Conservation (phyloP, 805 yeast species). For the Hanseniaspora meyeri region DNA sequence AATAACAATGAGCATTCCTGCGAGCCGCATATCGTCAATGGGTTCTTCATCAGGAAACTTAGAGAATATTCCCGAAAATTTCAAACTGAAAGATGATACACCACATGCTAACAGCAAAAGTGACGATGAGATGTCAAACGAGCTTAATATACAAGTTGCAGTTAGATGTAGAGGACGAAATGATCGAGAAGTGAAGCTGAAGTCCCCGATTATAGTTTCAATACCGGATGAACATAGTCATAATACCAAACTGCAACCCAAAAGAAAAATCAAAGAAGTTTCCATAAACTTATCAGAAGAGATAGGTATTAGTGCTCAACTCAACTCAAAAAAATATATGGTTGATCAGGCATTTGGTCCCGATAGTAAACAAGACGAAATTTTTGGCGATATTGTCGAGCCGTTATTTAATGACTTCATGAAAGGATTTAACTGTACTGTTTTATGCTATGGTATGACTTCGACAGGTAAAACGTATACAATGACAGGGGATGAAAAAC, state of each 20-base stretch:
- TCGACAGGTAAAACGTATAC: constrained; percentile 81
- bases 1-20: background rate
- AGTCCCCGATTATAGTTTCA: constrained; percentile 49
- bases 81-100: background rate
- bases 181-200: constrained; percentile 43
- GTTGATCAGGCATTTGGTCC: constrained; percentile 80
- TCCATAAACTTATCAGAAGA: constrained; percentile 34
- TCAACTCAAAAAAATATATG: constrained; percentile 45
- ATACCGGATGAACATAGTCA: constrained; percentile 29
- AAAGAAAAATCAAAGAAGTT: constrained; percentile 35
- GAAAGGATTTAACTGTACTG: constrained; percentile 66
- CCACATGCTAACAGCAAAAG: background rate
- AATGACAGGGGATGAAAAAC: constrained; percentile 56
- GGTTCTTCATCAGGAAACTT: background rate
- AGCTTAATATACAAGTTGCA: constrained; percentile 45
- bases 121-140: constrained; percentile 19
- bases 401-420: constrained; percentile 56
- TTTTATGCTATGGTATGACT: constrained; percentile 84
- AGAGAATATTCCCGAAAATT: background rate
- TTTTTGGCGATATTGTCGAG: constrained; percentile 57
- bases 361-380: constrained; percentile 54
- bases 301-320: constrained; percentile 31
- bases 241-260: background rate
- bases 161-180: constrained; percentile 55
- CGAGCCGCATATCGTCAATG: background rate